These are phyloP conservation scores for Eragrostis curvula DNA, from an alignment of 176 grass and related monocot genomes.

Conservation along the genomic window DNA sequence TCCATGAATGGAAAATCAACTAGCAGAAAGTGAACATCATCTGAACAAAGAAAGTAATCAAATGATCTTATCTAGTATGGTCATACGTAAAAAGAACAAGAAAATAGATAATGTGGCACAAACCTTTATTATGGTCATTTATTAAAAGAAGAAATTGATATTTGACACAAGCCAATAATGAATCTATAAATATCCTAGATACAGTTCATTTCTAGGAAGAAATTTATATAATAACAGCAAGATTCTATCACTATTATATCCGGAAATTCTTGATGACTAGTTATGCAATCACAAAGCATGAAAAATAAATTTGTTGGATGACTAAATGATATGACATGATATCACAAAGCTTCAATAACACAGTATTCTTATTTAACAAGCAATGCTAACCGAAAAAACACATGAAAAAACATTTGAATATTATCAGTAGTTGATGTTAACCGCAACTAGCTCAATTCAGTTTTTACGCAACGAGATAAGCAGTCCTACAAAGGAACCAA, in stretches of 20 bases:
- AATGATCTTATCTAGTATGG: not conserved
- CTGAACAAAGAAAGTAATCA: not conserved
- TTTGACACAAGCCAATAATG: not conserved
- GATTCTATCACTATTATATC: not conserved
- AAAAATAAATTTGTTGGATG: not conserved
- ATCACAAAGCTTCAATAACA: not conserved
- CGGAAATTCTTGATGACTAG: not conserved
- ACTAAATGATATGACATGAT: not conserved
- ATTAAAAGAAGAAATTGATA: not conserved
- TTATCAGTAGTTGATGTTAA: not conserved
- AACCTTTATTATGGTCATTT: not conserved
- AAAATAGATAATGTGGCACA: not conserved
- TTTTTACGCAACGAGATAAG: not conserved
- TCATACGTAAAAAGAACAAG: not conserved
- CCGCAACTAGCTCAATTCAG: not conserved
- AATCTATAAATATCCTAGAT: not conserved
- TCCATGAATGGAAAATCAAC: not conserved
- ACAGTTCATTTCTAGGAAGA: not conserved
- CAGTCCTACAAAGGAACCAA: not conserved
- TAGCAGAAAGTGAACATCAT: not conserved
- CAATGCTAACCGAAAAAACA: not conserved
- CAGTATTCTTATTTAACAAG: not conserved
- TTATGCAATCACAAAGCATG: not conserved
- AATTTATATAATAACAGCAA: not conserved
- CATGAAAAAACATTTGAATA: not conserved